These are phyloP conservation scores for Phaeophleospora eucalypticola DNA, from an alignment of 2,329 filamentous ascomycete genomes.

Conservation along the genomic window DNA sequence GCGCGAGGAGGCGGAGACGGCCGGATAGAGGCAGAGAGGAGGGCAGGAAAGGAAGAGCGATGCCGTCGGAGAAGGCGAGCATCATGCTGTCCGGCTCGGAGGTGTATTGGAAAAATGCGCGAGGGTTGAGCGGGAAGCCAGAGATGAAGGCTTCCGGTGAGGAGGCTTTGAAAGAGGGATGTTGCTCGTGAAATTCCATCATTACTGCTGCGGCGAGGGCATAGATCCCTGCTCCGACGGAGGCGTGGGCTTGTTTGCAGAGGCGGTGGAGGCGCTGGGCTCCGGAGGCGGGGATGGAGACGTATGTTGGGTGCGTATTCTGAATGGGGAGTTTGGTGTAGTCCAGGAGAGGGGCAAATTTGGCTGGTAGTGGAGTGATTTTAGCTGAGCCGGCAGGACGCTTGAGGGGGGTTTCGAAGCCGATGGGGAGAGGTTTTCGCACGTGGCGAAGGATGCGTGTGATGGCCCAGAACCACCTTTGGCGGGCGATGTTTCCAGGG, in stretches of 20 bases:
- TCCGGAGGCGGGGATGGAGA: conserved; percentile 31
- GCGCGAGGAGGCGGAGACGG: conserved; percentile 38
- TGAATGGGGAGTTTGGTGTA: conserved; percentile 38
- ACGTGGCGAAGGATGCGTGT: conserved; percentile 43
- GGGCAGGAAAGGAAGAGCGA: conserved; percentile 42
- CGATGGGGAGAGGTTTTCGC: conserved; percentile 35
- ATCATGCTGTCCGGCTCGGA: conserved; percentile 43
- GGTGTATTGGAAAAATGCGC: conserved; percentile 38
- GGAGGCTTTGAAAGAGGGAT: conserved; percentile 27
- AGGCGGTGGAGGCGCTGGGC: conserved; percentile 37
- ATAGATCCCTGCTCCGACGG: conserved; percentile 44
- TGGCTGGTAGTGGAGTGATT: conserved; percentile 27
- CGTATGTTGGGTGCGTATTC: conserved; percentile 33
- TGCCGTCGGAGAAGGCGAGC: conserved; percentile 46
- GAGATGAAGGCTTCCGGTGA: conserved; percentile 39
- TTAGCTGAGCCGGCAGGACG: conserved; percentile 14
- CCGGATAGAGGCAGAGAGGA: conserved; percentile 33
- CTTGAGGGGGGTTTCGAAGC: conserved; percentile 42
- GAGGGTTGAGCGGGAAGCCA: conserved; percentile 46
- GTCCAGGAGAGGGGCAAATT: conserved; percentile 36
- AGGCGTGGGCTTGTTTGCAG: conserved; percentile 37
- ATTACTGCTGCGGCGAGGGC: conserved; percentile 44
- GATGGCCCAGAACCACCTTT: conserved; percentile 48
- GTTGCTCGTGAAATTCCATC: conserved; percentile 42
- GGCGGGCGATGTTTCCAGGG: conserved; percentile 35